These are phyloP conservation scores for Biscutella auriculata DNA, from an alignment of 441 rosid species.

Conservation along the genomic window DNA sequence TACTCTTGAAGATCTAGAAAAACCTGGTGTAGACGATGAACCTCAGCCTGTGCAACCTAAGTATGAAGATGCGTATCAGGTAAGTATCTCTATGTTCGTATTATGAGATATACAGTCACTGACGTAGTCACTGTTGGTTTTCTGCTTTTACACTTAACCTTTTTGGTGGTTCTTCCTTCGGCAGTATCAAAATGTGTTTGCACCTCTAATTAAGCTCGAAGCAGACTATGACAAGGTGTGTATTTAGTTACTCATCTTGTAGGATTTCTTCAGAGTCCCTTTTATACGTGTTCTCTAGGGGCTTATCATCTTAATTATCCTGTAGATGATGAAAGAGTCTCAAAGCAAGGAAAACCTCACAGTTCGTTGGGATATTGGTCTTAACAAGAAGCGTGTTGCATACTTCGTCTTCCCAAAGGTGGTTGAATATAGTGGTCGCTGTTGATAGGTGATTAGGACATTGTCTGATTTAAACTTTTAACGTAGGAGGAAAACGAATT, in stretches of 20 bases:
- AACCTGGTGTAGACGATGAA: slow-evolving; percentile 98
- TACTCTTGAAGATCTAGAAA: slow-evolving; percentile 96
- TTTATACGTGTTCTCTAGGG: neutral
- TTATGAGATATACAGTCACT: neutral
- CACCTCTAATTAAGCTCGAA: slow-evolving; percentile 99
- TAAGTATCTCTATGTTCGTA: neutral
- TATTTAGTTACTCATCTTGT: neutral
- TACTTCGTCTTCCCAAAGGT: slow-evolving; percentile 98
- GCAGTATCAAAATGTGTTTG: slow-evolving; percentile 99
- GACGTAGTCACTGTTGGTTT: neutral
- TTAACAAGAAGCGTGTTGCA: slow-evolving; percentile 91
- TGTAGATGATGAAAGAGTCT: slow-evolving; percentile 99
- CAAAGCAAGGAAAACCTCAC: slow-evolving; percentile 98
- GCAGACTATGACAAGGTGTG: slow-evolving; percentile 98
- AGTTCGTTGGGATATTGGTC: slow-evolving; percentile 96
- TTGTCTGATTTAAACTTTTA: slow-evolving; percentile 15
- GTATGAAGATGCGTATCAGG: slow-evolving; percentile 99
- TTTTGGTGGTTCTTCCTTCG: slow-evolving; percentile 20
- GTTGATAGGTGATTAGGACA: slow-evolving; percentile 5
- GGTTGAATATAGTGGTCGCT: neutral
- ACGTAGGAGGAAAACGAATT: slow-evolving; percentile 91
- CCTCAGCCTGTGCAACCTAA: slow-evolving; percentile 88
- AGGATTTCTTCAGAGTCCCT: neutral
- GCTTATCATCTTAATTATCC: slow-evolving; percentile 14
- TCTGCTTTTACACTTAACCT: slow-evolving; percentile 11